Evolutionary conservation across 768 basidiomycete species (phyloP).

Genomic region (Cubamyces lactineus): DNA sequence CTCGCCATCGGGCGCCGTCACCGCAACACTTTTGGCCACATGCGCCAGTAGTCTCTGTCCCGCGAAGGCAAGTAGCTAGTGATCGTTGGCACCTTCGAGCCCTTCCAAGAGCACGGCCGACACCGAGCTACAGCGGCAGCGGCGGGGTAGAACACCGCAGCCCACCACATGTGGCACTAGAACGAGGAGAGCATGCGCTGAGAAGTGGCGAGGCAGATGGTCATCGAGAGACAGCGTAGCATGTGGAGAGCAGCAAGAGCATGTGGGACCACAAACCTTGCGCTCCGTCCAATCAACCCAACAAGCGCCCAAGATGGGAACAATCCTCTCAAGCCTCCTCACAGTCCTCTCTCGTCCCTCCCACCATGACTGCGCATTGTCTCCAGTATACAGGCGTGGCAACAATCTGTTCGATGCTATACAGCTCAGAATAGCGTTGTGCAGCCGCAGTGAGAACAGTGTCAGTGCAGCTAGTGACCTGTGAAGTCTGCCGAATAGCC

Average conservation of each 20-base stretch:
- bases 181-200: not conserved
- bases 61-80: too few species aligned
- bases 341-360: not conserved
- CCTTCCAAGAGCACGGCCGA: too few species aligned
- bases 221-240: constrained; percentile 13
- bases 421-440: not conserved
- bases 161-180: not conserved
- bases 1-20: not conserved
- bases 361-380: constrained; percentile 3
- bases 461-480: too few species aligned
- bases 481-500: too few species aligned
- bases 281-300: constrained; percentile 2
- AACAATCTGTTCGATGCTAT: not conserved
- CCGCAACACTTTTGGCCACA: not conserved
- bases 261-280: constrained; percentile 7
- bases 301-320: constrained; percentile 10
- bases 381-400: not conserved
- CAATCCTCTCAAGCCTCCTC: not conserved
- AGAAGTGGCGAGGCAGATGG: not conserved
- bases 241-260: constrained; percentile 18
- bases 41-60: not conserved
- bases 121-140: not conserved
- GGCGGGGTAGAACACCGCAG: not conserved
- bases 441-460: not conserved
- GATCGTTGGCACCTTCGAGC: too few species aligned